A percentile compares a stretch with the other conserved stretches of the same genome.
Conservation (phyloP, 768 basidiomycete species). For the Pisolithus orientalis region DNA sequence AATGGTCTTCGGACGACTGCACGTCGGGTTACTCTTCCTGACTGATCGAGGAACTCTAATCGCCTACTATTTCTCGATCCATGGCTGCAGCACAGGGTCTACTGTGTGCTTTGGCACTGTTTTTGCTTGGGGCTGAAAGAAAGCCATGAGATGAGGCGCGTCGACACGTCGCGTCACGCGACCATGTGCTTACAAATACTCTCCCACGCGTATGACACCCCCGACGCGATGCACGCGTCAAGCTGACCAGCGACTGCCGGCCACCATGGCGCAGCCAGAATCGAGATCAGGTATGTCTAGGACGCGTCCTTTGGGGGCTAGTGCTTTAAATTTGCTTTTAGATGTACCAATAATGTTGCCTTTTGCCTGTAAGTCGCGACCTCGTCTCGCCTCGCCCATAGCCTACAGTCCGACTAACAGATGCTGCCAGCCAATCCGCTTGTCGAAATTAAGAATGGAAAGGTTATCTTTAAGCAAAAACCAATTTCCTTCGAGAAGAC, state of each 20-base stretch:
- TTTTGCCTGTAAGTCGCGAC: constrained; percentile 12
- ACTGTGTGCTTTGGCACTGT: constrained; percentile 37
- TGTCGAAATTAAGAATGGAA: constrained; percentile 72
- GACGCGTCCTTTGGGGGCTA: constrained; percentile 1
- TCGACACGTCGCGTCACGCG: constrained; percentile 30
- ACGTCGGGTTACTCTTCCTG: constrained; percentile 3
- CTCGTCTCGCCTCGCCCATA: neutral
- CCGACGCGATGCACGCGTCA: constrained; percentile 12
- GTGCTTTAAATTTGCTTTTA: constrained; percentile 5
- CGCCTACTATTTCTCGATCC: constrained; percentile 97
- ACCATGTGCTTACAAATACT: constrained; percentile 17
- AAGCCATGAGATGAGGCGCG: constrained; percentile 49
- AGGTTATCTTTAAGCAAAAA: constrained; percentile 72
- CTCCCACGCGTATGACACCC: constrained; percentile 24
- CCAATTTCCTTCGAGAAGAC: constrained; percentile 66
- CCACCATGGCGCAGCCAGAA: constrained; percentile 17
- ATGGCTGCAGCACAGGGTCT: constrained; percentile 71
- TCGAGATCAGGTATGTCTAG: constrained; percentile 12
- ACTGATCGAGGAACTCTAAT: neutral
- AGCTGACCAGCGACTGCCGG: neutral
- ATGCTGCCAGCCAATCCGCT: constrained; percentile 33
- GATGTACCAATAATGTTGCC: constrained; percentile 8
- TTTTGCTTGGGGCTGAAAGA: constrained; percentile 51
- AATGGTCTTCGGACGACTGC: constrained; percentile 93
- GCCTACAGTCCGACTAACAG: constrained; percentile 22